These are phyloP conservation scores for Penicillium soppii DNA, from an alignment of 495 filamentous ascomycete genomes.

Conservation along the genomic window DNA sequence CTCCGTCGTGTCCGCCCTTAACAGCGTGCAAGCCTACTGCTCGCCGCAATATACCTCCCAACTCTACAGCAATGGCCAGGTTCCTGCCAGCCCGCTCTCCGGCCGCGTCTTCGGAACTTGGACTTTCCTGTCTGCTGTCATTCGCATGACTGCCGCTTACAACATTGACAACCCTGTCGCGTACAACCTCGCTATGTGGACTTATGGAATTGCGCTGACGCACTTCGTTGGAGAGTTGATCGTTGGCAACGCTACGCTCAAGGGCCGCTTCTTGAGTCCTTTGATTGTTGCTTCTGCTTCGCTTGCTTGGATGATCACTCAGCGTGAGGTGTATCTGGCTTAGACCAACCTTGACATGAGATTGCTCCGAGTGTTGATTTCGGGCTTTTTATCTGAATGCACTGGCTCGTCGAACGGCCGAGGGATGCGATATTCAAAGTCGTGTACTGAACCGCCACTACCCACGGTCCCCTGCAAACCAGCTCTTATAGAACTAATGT, in stretches of 20 bases:
- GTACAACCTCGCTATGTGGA: slow-evolving; percentile 78
- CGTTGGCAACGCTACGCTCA: slow-evolving; percentile 69
- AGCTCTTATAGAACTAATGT: no score
- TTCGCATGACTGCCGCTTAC: slow-evolving; percentile 85
- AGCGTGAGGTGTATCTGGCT: slow-evolving; percentile 44
- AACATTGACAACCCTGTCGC: slow-evolving; percentile 66
- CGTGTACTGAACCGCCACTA: no score
- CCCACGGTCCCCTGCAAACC: no score
- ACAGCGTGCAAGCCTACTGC: slow-evolving; percentile 76
- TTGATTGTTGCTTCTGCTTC: slow-evolving; percentile 68
- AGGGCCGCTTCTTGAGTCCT: slow-evolving; percentile 67
- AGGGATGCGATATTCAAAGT: no score
- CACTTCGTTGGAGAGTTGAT: slow-evolving; percentile 82
- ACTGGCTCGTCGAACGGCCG: no score
- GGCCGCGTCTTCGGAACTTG: slow-evolving; percentile 89
- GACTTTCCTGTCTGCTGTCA: slow-evolving; percentile 72
- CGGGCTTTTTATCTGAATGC: no score
- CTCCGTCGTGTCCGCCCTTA: slow-evolving; percentile 72
- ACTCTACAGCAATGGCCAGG: slow-evolving; percentile 63
- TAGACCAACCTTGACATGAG: no score
- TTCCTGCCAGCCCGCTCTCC: slow-evolving; percentile 58
- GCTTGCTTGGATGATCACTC: slow-evolving; percentile 77
- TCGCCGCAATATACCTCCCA: slow-evolving; percentile 72
- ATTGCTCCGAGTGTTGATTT: no score
- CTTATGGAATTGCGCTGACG: slow-evolving; percentile 71